A percentile compares a stretch with the other conserved stretches of the same genome.
Conservation (phyloP, 139 green algal genomes). For the Volvox africanus region DNA sequence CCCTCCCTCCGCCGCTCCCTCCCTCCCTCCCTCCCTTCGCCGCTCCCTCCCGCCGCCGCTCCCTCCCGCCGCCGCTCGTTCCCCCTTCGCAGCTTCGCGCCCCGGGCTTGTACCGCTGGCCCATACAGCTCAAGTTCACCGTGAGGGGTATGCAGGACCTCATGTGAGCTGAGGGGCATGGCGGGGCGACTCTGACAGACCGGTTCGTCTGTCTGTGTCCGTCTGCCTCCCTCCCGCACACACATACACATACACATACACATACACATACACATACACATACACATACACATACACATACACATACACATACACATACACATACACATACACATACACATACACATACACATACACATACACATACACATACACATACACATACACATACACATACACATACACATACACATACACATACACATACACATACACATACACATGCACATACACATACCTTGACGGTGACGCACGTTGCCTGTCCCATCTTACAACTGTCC, state of each 20-base stretch:
- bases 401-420: no score
- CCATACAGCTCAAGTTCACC: slow-evolving; percentile 57
- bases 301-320: no score
- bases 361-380: no score
- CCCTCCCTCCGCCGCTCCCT: not conserved
- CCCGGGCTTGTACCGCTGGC: slow-evolving; percentile 64
- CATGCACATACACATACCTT: not conserved
- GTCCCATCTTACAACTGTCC: not conserved
- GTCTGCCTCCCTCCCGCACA: no score
- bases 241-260: no score
- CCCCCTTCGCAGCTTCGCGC: slow-evolving; percentile 18
- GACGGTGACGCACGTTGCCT: not conserved
- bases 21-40: not conserved
- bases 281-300: no score
- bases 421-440: not conserved
- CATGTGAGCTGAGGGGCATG: slow-evolving; percentile 27
- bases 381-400: no score
- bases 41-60: not conserved
- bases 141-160: slow-evolving; percentile 3
- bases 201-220: no score
- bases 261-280: no score
- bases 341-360: no score
- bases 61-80: not conserved
- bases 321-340: no score
- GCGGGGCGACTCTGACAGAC: no score